Base-by-base conservation (phyloP, 2,329 filamentous ascomycete species). In the Colletotrichum nymphaeae region DNA sequence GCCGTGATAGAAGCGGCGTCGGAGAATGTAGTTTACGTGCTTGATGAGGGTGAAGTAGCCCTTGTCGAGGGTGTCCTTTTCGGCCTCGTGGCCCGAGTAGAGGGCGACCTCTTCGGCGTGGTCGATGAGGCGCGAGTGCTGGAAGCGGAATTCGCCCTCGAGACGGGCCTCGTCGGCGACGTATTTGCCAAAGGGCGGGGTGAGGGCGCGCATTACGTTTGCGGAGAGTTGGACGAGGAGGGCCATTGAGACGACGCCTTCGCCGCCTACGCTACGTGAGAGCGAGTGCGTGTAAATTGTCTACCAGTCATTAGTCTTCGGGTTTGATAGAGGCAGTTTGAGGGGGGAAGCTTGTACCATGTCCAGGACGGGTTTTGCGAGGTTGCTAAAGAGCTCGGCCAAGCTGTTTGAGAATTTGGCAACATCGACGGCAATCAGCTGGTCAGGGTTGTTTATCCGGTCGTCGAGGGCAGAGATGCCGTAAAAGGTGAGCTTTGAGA, bases 31-130 rank as follows among this genome's bases (percentile, higher is more conserved):
- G 83, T 99, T 99, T 80, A 99, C 96, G 84, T 99, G 97, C 84
- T 98, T 98, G 86, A 99, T 99, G 49, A 99, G 88, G 2, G 97
- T 99, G 80, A 99, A 99, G 83, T 99, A 99, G 19, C 97, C 96
- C 85, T 98, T 98, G 84, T 99, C 97, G 66, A 99, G 87, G 0
- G 94, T 97, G 81, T 98, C 95, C 82, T 98, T 98, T 83, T 99
- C 97, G 12, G 94, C 95, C 78, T 96, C 93, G 78, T 98, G 95
- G 28, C 97, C 97, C 59, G 92, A 90, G 79, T 98, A 98, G 9
- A 99, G 86, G 1, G 97, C 97, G 5, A 99, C 91, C 82, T 99
- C 97, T 81, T 99, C 97, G 80, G 93, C 95, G 81, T 98, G 96
- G 82, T 99, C 96, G 79, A 99, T 98, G 58, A 99, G 87, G 66